A percentile compares a stretch with the other conserved stretches of the same genome.
These are phyloP conservation scores for Annulohypoxylon bovei DNA, from an alignment of 495 filamentous ascomycete genomes.

Conservation along the genomic window DNA sequence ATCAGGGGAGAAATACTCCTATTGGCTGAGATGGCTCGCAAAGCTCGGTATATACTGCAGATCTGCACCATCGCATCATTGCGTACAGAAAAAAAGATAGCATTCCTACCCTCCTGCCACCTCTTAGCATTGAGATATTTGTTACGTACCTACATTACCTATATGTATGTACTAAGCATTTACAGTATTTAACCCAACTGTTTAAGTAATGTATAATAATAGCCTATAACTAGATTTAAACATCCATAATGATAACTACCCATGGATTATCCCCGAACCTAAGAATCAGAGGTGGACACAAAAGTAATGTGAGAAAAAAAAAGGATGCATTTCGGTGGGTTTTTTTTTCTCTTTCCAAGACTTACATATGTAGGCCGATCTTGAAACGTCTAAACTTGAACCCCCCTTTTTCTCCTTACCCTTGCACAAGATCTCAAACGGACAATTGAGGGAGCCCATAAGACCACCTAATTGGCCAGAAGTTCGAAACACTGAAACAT, in stretches of 20 bases:
- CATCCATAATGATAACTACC: conserved; percentile 12
- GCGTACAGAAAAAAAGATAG: conserved; percentile 13
- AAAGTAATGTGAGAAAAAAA: conserved; percentile 3
- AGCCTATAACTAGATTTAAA: conserved; percentile 1
- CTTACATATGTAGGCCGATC: conserved; percentile 30
- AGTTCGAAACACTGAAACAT: conserved; percentile 43
- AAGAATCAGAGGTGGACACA: not conserved
- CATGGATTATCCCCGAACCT: conserved; percentile 8
- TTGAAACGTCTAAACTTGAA: conserved; percentile 30
- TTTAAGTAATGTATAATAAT: conserved; percentile 5
- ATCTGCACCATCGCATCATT: conserved; percentile 39
- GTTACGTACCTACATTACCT: too few relatives aligned
- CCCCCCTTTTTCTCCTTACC: conserved; percentile 21
- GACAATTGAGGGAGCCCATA: conserved; percentile 28
- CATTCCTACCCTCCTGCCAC: not conserved
- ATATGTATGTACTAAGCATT: too few relatives aligned
- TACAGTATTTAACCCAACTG: not conserved
- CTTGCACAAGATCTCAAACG: conserved; percentile 36
- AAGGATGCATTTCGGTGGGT: conserved; percentile 16
- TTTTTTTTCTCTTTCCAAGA: not conserved
- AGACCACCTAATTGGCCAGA: conserved; percentile 21
- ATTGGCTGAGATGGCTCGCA: conserved; percentile 14
- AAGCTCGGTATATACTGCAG: conserved; percentile 20
- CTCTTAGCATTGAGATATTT: too few relatives aligned
- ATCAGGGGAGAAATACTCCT: conserved; percentile 26